Evolutionary conservation across 2,329 filamentous ascomycete species (phyloP).

Genomic region (Colletotrichum sp.): DNA sequence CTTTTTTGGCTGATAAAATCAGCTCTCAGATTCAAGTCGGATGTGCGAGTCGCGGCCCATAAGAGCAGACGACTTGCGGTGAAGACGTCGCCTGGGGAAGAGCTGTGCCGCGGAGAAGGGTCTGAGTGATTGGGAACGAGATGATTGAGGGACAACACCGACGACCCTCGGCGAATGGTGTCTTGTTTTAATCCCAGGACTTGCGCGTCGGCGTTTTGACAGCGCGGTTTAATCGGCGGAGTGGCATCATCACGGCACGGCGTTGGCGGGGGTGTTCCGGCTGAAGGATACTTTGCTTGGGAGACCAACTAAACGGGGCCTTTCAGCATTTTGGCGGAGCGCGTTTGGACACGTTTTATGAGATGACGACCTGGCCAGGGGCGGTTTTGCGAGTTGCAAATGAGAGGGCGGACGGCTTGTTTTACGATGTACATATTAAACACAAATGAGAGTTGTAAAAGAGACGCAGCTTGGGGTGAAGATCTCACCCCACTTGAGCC

Average conservation of each 20-base stretch:
- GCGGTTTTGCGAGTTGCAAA: neutral
- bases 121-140: neutral
- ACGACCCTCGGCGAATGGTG: neutral
- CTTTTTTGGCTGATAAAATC: neutral
- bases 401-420: neutral
- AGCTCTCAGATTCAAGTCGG: neutral
- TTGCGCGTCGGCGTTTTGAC: constrained; percentile 6
- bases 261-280: constrained; percentile 17
- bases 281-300: neutral
- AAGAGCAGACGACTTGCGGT: neutral
- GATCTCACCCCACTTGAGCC: neutral
- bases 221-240: constrained; percentile 6
- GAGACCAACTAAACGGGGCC: neutral
- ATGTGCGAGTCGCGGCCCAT: neutral
- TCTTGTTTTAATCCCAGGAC: neutral
- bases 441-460: neutral
- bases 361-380: neutral
- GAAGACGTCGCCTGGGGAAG: neutral
- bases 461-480: neutral
- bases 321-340: constrained; percentile 12
- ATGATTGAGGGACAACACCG: neutral
- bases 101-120: neutral
- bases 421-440: neutral
- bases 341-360: constrained; percentile 12
- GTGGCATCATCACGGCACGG: constrained; percentile 17